Base-by-base conservation (phyloP, 495 filamentous ascomycete genomes). In the Penicillium angulare region DNA sequence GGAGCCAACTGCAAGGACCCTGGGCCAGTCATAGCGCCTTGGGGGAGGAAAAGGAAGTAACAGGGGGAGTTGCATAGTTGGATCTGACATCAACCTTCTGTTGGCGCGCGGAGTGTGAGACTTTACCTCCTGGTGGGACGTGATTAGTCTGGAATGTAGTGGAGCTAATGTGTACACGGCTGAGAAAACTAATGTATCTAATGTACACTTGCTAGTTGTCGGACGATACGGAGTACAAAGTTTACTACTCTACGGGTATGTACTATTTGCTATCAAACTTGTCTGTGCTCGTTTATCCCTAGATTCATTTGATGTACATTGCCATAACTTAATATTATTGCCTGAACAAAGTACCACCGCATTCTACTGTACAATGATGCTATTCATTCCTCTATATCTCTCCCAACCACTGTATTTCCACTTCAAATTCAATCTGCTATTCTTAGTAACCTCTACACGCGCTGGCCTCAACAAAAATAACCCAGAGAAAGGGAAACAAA, bases 11-110 rank as follows among this genome's bases (percentile, higher is more conserved):
- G 61, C 59, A 63, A 63, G 62, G 59, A 39, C 23, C 16, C 26
- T 13, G 24, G 44, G 29, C 60, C 61, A 64, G 61, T 64, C 16
- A 58, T 43, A 46, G 39, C 27, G 24, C 26, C 15, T 16, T 41
- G 35, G 40, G 33, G 47, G 38, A 34, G 52, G 42, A 46, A 35
- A 29, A 55, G 59, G 52, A 49, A n/a, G n/a, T n/a, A n/a, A 44
- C 44, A 46, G 43, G 47, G 39, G 16, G 41, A 50, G 43, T 49
- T 64, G 61, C 61, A 64, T 64, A 64, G 61, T 59, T 62, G 61
- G 55, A 64, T 64, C 59, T 62, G 47, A 62, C 55, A 62, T 61
- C 51, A 41, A 58, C 49, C 55, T 43, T 44, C 50, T n/a, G n/a
- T 61, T 57, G 41, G 57, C 60, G 59, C 56, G 60, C 52, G 52